Evolutionary conservation across 768 basidiomycete genomes (phyloP).

Genomic region (Kwoniella europaea): DNA sequence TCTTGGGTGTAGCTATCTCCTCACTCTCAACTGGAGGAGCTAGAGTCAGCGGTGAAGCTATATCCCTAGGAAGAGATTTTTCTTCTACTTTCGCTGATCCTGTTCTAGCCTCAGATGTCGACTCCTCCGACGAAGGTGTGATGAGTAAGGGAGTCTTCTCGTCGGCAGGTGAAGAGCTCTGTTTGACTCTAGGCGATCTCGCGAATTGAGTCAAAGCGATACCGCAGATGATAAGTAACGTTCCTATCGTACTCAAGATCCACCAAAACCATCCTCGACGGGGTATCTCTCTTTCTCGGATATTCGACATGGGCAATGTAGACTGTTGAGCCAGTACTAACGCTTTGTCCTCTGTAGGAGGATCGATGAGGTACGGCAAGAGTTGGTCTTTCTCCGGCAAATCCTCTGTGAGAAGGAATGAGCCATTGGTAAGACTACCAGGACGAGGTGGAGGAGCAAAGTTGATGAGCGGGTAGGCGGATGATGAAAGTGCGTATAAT

Average conservation of each 20-base stretch:
- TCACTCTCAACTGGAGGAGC: slow-evolving; percentile 11
- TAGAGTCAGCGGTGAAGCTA: slow-evolving; percentile 8
- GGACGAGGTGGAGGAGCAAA: slow-evolving; percentile 55
- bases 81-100: slow-evolving; percentile 3
- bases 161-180: slow-evolving; percentile 21
- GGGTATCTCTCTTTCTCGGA: slow-evolving; percentile 25
- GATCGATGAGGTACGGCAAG: slow-evolving; percentile 44
- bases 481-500: slow-evolving; percentile 83
- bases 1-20: slow-evolving; percentile 35
- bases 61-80: background rate
- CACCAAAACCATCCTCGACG: slow-evolving; percentile 27
- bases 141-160: slow-evolving; percentile 45
- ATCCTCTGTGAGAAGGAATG: slow-evolving; percentile 44
- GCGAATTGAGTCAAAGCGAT: slow-evolving; percentile 16
- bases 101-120: background rate
- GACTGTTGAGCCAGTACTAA: slow-evolving; percentile 21
- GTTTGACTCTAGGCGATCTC: slow-evolving; percentile 9
- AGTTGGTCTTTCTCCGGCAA: slow-evolving; percentile 45
- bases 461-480: slow-evolving; percentile 77
- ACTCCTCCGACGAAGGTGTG: background rate
- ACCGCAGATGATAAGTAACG: slow-evolving; percentile 27
- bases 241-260: slow-evolving; percentile 26
- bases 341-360: slow-evolving; percentile 39
- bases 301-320: slow-evolving; percentile 25
- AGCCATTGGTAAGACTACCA: slow-evolving; percentile 43